A percentile compares a stretch with the other conserved stretches of the same genome.
These are phyloP conservation scores for Saccharomycopsis fodiens DNA, from an alignment of 805 yeast genomes.

Conservation along the genomic window DNA sequence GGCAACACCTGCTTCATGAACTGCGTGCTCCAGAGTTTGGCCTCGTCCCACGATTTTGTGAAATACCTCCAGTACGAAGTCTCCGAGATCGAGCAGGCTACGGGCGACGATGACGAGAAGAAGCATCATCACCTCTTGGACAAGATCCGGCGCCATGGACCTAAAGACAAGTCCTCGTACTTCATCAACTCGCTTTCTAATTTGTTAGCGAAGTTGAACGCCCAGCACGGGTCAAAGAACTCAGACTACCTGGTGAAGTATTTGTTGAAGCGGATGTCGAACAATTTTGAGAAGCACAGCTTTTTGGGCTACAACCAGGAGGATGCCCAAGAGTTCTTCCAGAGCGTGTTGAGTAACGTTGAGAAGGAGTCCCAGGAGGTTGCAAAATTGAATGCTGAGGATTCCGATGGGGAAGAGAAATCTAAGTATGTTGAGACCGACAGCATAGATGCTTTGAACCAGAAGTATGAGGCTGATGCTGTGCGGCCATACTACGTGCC, in stretches of 20 bases:
- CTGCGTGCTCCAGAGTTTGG: slow-evolving; percentile 75
- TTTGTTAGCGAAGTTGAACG: slow-evolving; percentile 49
- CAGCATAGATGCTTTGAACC: slow-evolving; percentile 25
- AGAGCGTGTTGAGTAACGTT: slow-evolving; percentile 58
- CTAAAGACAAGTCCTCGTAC: slow-evolving; percentile 13
- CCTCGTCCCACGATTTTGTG: slow-evolving; percentile 58
- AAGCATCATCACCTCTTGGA: slow-evolving; percentile 18
- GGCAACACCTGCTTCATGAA: slow-evolving; percentile 96
- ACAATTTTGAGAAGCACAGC: slow-evolving; percentile 70
- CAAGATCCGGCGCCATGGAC: slow-evolving; percentile 20
- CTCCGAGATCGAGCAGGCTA: slow-evolving; percentile 8
- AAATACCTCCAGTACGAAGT: slow-evolving; percentile 46
- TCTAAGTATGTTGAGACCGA: slow-evolving; percentile 21
- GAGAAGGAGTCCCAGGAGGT: slow-evolving; percentile 46
- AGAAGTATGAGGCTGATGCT: slow-evolving; percentile 29
- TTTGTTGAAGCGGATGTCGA: slow-evolving; percentile 60
- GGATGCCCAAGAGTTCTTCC: slow-evolving; percentile 96
- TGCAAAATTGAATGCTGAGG: slow-evolving; percentile 24
- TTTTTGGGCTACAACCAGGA: slow-evolving; percentile 86
- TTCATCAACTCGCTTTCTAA: slow-evolving; percentile 50
- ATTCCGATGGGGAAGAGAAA: slow-evolving; percentile 19
- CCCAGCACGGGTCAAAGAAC: slow-evolving; percentile 41
- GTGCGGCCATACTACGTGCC: slow-evolving; percentile 63
- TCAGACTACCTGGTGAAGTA: slow-evolving; percentile 57
- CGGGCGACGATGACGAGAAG: slow-evolving; percentile 21